Percentiles rank a stretch among this genome's conserved stretches.
These are phyloP conservation scores for Aristolochia fimbriata DNA, from an alignment of 164 flowering plant genomes.

Conservation along the genomic window DNA sequence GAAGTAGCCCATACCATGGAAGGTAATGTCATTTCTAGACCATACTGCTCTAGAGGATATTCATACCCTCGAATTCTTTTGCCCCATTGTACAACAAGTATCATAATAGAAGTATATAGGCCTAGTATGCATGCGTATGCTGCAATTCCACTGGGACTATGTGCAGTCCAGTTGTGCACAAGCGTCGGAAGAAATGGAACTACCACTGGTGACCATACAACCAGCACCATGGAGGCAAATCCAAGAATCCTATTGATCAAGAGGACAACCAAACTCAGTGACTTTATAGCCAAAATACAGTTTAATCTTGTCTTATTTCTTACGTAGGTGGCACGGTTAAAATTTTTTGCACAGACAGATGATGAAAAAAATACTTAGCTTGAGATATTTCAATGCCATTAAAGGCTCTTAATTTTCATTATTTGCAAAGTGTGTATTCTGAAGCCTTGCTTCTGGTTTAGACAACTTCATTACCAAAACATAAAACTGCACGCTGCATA, in stretches of 20 bases:
- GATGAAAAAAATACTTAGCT: too few relatives aligned
- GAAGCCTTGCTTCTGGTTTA: too few relatives aligned
- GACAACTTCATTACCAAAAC: too few relatives aligned
- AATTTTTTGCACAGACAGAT: too few relatives aligned
- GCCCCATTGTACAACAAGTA: constrained; percentile 73
- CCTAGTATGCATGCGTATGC: constrained; percentile 62
- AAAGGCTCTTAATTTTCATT: too few relatives aligned
- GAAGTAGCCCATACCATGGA: constrained; percentile 30
- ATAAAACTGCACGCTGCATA: too few relatives aligned
- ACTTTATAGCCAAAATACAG: too few relatives aligned
- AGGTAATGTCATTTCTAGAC: constrained; percentile 52
- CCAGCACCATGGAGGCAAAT: constrained; percentile 70
- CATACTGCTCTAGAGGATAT: constrained; percentile 63
- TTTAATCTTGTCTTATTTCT: too few relatives aligned
- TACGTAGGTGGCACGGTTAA: too few relatives aligned
- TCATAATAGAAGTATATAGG: constrained; percentile 55
- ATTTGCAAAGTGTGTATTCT: too few relatives aligned
- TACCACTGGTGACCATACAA: constrained; percentile 85
- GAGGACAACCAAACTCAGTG: background rate
- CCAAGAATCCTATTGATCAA: constrained; percentile 49
- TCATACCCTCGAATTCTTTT: constrained; percentile 71
- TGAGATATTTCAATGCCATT: too few relatives aligned
- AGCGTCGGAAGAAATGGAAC: constrained; percentile 82
- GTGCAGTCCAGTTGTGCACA: constrained; percentile 63
- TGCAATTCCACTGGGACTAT: constrained; percentile 43